phyloP scores from a whole-genome alignment of 2,329 filamentous ascomycete species.

The Claviceps sp. region DNA sequence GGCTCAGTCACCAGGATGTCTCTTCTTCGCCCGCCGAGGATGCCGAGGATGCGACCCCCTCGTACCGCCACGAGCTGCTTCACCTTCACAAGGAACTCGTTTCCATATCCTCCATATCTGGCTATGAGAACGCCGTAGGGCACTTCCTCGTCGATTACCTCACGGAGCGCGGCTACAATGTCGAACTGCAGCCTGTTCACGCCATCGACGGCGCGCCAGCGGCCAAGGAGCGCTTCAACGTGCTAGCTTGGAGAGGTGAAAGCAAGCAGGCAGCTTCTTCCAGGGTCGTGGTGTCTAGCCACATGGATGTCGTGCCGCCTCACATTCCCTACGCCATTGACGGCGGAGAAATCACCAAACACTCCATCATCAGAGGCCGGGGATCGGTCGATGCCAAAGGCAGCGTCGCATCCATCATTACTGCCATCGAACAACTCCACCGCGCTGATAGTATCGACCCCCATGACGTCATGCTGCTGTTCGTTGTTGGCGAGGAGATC shows the following conservation, averaged over 20 bases:
- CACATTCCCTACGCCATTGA: conserved; percentile 54
- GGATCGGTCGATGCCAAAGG: conserved; percentile 63
- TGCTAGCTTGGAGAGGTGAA: conserved; percentile 52
- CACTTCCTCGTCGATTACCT: conserved; percentile 58
- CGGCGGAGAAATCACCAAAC: conserved; percentile 26
- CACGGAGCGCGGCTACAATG: conserved; percentile 28
- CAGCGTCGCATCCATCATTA: conserved; percentile 60
- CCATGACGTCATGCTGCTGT: conserved; percentile 46
- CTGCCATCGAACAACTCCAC: conserved; percentile 47
- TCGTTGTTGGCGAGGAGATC: conserved; percentile 72
- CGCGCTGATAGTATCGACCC: conserved; percentile 23
- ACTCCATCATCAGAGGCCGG: conserved; percentile 52
- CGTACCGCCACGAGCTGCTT: conserved; percentile 42
- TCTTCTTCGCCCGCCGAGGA: neutral
- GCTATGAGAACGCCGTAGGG: conserved; percentile 55
- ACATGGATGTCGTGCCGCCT: conserved; percentile 71
- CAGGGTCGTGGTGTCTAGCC: conserved; percentile 56
- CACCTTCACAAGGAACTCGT: conserved; percentile 65
- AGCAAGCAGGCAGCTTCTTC: conserved; percentile 32
- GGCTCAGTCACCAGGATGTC: neutral
- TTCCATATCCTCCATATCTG: conserved; percentile 57
- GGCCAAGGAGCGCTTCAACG: conserved; percentile 44
- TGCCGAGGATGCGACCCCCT: conserved; percentile 13
- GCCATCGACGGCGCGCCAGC: conserved; percentile 17
- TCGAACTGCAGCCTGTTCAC: conserved; percentile 27